Evolutionary conservation across 371 early-diverging fungal genomes (phyloP).

Genomic region (Rhizopus stolonifer): DNA sequence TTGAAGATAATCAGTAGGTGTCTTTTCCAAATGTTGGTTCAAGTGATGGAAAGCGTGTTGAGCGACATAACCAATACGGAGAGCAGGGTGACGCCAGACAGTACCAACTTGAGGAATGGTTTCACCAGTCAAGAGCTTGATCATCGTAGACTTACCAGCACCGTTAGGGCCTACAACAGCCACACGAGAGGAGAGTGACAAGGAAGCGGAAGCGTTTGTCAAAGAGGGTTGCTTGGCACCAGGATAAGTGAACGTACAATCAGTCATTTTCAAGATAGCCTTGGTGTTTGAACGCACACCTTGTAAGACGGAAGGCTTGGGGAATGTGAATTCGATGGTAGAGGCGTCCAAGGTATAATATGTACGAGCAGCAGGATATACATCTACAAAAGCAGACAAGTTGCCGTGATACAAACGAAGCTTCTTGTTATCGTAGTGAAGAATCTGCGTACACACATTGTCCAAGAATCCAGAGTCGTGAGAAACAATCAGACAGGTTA

Average conservation of each 20-base stretch:
- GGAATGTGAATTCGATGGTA: constrained; percentile 71
- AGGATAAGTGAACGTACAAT: constrained; percentile 70
- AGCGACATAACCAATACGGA: constrained; percentile 85
- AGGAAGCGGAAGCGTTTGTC: constrained; percentile 56
- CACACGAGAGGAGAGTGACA: constrained; percentile 77
- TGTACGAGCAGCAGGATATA: constrained; percentile 58
- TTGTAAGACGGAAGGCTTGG: constrained; percentile 71
- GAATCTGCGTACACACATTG: constrained; percentile 78
- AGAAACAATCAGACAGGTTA: constrained; percentile 96
- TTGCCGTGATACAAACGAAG: constrained; percentile 69
- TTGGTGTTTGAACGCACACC: constrained; percentile 77
- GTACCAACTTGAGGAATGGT: constrained; percentile 61
- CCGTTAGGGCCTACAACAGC: constrained; percentile 81
- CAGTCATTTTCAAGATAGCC: constrained; percentile 71
- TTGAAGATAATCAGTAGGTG: constrained; percentile 79
- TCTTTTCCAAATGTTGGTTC: constrained; percentile 78
- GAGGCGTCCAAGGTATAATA: constrained; percentile 75
- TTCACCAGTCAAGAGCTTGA: constrained; percentile 81
- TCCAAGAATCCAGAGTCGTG: constrained; percentile 98
- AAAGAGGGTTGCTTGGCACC: constrained; percentile 64
- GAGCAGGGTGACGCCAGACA: constrained; percentile 73
- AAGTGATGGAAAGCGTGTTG: constrained; percentile 91
- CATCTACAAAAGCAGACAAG: constrained; percentile 62
- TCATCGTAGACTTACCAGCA: constrained; percentile 86
- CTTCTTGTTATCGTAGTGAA: constrained; percentile 77